Evolutionary conservation across 2,329 filamentous ascomycete species (phyloP), one percentile per base, ranked within the genome.

Genomic region (Teratosphaeria gauchensis): DNA sequence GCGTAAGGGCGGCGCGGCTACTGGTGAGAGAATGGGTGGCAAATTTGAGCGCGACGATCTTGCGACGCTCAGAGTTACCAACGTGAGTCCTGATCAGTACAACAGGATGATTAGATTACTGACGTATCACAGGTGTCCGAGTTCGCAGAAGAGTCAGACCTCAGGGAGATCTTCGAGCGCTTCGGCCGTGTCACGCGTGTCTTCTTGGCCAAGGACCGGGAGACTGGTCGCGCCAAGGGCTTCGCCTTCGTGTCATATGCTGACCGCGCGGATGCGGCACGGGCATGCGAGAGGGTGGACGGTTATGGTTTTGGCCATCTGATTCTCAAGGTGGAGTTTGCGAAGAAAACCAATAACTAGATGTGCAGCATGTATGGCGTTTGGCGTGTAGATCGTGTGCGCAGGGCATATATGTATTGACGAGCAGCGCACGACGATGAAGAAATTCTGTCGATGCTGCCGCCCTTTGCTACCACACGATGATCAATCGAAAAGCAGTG

Each of bases 241-340:
- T 99, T 99, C 75, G 95, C 95, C 30, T 99, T 99, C 76, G 95
- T 99, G 81, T 95, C 90, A 76, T 99, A 94, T 73, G 89, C 88
- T 61, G 94, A 99, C 75, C 82, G 94, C 67, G 77, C 81, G 66
- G 94, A 99, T 76, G 94, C 94, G 66, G 89, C 89, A 68, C 89
- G 88, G 79, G 94, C 94, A 48, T 95, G 90, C 79, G 87, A 88
- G 78, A 96, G 96, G 84, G 92, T 99, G 90, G 94, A 99, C 77
- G 94, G 94, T 71, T 96, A 75, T 66, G 89, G 89, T 77, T 92
- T 90, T 80, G 88, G 89, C 76, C 89, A 94, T 79, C 81, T 94
- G 69, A 94, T 94, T 74, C 77, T 94, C 70, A 83, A 88, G 73
- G 89, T 94, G 65, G 89, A 94, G 78, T 94, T 94, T 76, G 89